phyloP scores from a whole-genome alignment of 1,139 yeast genomes.

The Yamadazyma triangularis region DNA sequence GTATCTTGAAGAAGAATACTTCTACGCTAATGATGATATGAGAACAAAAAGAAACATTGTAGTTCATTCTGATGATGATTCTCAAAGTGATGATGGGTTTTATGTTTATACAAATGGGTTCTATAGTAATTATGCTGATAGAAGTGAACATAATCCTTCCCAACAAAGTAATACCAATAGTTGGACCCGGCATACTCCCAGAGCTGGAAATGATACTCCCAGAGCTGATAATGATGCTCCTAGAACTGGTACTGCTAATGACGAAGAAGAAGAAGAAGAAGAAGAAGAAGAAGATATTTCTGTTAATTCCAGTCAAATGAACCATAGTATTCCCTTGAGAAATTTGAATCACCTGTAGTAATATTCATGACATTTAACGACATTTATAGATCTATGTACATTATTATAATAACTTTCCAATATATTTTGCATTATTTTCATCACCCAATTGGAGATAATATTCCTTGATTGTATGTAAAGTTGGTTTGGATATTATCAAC shows the following conservation, averaged over 20 bases:
- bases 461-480: background rate
- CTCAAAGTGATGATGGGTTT: slow-evolving; percentile 44
- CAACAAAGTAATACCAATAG: slow-evolving; percentile 14
- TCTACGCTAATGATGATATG: slow-evolving; percentile 36
- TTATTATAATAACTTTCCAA: slow-evolving; percentile 2
- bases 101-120: slow-evolving; percentile 45
- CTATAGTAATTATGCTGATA: slow-evolving; percentile 16
- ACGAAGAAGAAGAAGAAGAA: too few species aligned
- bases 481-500: background rate
- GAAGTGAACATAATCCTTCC: slow-evolving; percentile 12
- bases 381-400: slow-evolving; percentile 3
- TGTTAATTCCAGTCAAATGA: slow-evolving; percentile 12
- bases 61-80: slow-evolving; percentile 20
- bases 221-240: too few species aligned
- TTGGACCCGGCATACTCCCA: slow-evolving; percentile 17
- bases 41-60: slow-evolving; percentile 19
- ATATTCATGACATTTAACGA: too few species aligned
- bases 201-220: too few species aligned
- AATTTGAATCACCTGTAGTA: slow-evolving; percentile 8
- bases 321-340: slow-evolving; percentile 7
- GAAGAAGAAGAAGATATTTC: slow-evolving; percentile 15
- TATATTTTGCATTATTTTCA: slow-evolving; percentile 2
- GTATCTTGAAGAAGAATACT: slow-evolving; percentile 30
- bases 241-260: too few species aligned
- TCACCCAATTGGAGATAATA: slow-evolving; percentile 1